phyloP scores from a whole-genome alignment of 2,329 filamentous ascomycete species.

The Pleomassaria siparia region DNA sequence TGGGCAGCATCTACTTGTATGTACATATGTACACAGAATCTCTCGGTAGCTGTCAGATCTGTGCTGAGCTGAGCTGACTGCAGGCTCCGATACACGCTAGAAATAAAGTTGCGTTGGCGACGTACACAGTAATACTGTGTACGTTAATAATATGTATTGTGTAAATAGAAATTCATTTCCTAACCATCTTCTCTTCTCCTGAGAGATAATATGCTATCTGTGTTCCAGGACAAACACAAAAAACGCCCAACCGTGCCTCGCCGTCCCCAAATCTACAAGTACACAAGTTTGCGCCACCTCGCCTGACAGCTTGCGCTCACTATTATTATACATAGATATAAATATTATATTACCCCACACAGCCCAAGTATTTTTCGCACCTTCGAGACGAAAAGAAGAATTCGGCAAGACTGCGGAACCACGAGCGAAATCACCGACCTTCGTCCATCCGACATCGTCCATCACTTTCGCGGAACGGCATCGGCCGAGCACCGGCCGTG shows the following conservation, averaged over 20 bases:
- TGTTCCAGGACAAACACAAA: neutral
- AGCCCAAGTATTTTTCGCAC: neutral
- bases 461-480: neutral
- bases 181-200: neutral
- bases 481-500: neutral
- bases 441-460: too few species aligned
- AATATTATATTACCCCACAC: slow-evolving; percentile 6
- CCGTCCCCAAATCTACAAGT: neutral
- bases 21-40: neutral
- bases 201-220: neutral
- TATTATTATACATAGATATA: too few species aligned
- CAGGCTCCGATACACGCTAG: too few species aligned
- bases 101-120: slow-evolving; percentile 1
- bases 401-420: neutral
- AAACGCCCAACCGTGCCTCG: neutral
- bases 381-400: neutral
- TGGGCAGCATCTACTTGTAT: too few species aligned
- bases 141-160: neutral
- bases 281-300: neutral
- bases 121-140: neutral
- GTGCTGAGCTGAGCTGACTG: slow-evolving; percentile 2
- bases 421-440: too few species aligned
- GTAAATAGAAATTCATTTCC: too few species aligned
- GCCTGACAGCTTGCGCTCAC: too few species aligned
- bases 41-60: neutral